Percentiles rank a stretch among this genome's conserved stretches.
These are phyloP conservation scores for Samsoniella hepiali DNA, from an alignment of 2,329 filamentous ascomycete genomes.

Conservation along the genomic window DNA sequence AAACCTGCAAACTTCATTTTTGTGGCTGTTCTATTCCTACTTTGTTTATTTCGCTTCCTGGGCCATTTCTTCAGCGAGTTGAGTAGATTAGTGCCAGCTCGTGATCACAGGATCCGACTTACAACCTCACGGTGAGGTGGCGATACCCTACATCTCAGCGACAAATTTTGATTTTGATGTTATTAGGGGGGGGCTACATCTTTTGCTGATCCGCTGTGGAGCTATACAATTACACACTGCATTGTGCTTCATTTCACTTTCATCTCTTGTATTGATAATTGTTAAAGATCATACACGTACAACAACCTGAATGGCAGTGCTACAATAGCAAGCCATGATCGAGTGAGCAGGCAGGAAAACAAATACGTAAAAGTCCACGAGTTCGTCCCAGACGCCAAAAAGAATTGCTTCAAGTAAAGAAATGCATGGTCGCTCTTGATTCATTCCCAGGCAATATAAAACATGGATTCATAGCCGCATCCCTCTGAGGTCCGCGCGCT, in stretches of 20 bases:
- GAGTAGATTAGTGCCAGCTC: no score
- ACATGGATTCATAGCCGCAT: conserved; percentile 15
- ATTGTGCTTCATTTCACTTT: background rate
- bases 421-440: conserved; percentile 16
- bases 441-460: conserved; percentile 19
- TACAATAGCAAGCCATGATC: background rate
- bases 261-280: background rate
- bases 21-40: no score
- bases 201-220: no score
- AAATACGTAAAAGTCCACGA: conserved; percentile 2
- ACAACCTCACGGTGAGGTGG: background rate
- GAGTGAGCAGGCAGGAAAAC: conserved; percentile 9
- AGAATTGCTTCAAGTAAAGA: conserved; percentile 9
- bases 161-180: no score
- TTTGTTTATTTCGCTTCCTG: background rate
- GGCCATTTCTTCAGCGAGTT: no score
- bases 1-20: no score
- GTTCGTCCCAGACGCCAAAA: conserved; percentile 12
- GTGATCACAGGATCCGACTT: background rate
- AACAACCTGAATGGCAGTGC: background rate
- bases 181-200: no score
- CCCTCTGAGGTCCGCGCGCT: background rate
- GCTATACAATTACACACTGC: background rate
- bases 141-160: background rate
- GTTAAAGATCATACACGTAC: background rate